Conservation (phyloP, 805 yeast genomes). For the Saccharomyces cerevisiae region DNA sequence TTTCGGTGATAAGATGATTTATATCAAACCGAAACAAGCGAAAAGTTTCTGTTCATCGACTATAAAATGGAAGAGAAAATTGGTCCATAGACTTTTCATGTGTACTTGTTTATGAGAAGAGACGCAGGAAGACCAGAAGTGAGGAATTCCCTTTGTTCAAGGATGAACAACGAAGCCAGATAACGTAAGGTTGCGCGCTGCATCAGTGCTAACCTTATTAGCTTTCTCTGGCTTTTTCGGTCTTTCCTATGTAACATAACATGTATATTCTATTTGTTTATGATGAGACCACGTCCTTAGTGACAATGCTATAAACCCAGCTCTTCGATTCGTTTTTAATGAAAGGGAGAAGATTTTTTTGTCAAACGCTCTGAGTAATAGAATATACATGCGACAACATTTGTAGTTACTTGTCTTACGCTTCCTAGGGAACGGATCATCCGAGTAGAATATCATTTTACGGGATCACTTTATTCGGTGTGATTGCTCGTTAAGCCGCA, state of each 20-base stretch:
- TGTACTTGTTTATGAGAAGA: neutral
- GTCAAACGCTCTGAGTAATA: slow-evolving; percentile 32
- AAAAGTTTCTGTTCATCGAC: neutral
- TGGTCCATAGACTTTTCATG: neutral
- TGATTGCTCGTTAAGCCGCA: neutral
- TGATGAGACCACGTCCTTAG: slow-evolving; percentile 34
- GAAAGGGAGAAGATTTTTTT: slow-evolving; percentile 24
- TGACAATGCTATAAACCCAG: slow-evolving; percentile 36
- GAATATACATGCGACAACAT: neutral
- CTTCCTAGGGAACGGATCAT: neutral
- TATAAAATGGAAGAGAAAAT: neutral
- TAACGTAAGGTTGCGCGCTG: neutral
- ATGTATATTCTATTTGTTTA: slow-evolving; percentile 17
- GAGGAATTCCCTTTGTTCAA: neutral
- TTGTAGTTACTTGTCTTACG: neutral
- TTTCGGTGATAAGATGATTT: neutral
- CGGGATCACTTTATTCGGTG: neutral
- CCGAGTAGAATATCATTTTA: neutral
- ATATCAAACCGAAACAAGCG: neutral
- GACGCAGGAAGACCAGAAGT: neutral
- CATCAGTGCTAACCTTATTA: neutral
- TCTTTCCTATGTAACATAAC: neutral
- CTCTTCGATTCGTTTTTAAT: slow-evolving; percentile 30
- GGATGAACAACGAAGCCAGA: neutral
- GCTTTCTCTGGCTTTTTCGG: neutral